Conservation (phyloP, 2,329 filamentous ascomycete species). For the Huntiella abstrusa region DNA sequence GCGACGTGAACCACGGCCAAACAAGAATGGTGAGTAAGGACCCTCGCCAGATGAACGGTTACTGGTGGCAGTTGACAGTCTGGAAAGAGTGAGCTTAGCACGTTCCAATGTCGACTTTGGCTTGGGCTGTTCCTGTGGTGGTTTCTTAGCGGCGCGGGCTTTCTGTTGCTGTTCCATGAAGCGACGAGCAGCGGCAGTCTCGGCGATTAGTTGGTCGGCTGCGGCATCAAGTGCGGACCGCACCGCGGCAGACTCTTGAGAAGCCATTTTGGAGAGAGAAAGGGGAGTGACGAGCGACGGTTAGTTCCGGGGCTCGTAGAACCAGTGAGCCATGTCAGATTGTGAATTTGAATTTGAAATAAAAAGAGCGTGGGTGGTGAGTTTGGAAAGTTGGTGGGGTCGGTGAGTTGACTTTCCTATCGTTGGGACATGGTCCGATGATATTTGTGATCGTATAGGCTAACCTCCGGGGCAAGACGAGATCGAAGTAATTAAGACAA, state of each 20-base stretch:
- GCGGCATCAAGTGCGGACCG: conserved; percentile 11
- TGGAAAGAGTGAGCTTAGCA: neutral
- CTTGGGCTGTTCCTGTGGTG: neutral
- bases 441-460: neutral
- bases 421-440: no score
- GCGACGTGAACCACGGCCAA: neutral
- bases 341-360: neutral
- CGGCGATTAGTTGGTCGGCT: conserved; percentile 11
- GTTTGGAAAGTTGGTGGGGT: no score
- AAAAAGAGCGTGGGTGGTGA: neutral
- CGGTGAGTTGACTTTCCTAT: no score
- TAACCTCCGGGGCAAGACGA: conserved; percentile 5
- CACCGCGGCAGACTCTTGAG: conserved; percentile 5
- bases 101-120: conserved; percentile 1
- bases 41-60: neutral
- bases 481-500: neutral
- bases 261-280: neutral
- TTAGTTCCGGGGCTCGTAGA: conserved; percentile 4
- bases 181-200: conserved; percentile 8
- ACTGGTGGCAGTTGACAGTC: conserved; percentile 1
- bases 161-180: conserved; percentile 10
- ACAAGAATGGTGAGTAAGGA: neutral
- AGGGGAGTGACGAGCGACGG: neutral
- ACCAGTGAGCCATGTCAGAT: conserved; percentile 3
- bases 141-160: neutral